Percentiles rank a stretch among this genome's conserved stretches.
Conservation (phyloP, 2,329 filamentous ascomycete species). For the Colletotrichum gigasporum region DNA sequence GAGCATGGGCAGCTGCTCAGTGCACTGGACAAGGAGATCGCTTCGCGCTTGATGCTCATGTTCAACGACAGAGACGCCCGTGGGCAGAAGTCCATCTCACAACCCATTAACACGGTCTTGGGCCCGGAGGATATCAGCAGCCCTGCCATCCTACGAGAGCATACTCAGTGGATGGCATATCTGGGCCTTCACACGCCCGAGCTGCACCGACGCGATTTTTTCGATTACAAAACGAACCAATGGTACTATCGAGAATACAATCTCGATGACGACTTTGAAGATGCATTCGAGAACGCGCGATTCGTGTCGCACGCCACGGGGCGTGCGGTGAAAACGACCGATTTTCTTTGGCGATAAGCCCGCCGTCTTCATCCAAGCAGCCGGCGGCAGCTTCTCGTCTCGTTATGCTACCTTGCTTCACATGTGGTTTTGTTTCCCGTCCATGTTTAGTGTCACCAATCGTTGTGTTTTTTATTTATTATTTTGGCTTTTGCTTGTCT, state of each 20-base stretch:
- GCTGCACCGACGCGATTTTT: constrained; percentile 21
- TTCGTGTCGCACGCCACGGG: constrained; percentile 19
- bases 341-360: constrained; percentile 24
- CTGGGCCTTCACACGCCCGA: constrained; percentile 19
- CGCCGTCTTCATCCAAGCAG: not conserved
- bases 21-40: constrained; percentile 26
- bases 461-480: not conserved
- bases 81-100: constrained; percentile 27
- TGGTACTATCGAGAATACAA: constrained; percentile 30
- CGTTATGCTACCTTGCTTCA: too few species aligned
- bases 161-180: constrained; percentile 30
- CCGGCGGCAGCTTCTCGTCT: too few species aligned
- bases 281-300: constrained; percentile 22
- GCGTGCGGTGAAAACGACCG: constrained; percentile 11
- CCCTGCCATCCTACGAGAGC: constrained; percentile 24
- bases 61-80: constrained; percentile 31
- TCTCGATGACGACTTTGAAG: constrained; percentile 26
- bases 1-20: constrained; percentile 20
- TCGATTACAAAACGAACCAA: constrained; percentile 10
- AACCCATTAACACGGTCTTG: constrained; percentile 24
- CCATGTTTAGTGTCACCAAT: too few species aligned
- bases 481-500: not conserved
- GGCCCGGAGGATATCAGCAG: constrained; percentile 24
- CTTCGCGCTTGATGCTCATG: constrained; percentile 28
- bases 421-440: too few species aligned